Conservation (phyloP, 1,284 basidiomycete genomes). For the Vanrija pseudolonga region DNA sequence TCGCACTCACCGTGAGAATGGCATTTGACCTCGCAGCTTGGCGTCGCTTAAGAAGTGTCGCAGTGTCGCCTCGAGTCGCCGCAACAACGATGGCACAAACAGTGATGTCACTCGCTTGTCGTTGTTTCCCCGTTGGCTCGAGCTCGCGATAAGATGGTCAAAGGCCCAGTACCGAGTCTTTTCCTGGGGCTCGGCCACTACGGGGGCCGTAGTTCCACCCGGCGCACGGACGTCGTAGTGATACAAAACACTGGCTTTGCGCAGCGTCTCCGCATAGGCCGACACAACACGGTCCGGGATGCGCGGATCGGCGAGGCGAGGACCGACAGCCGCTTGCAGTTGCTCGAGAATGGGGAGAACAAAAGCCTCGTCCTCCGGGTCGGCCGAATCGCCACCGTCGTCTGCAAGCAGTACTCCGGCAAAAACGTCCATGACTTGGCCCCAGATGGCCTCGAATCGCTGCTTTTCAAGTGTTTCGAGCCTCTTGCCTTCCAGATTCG, state of each 20-base stretch:
- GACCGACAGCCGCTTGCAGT: slow-evolving; percentile 72
- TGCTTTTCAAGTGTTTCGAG: slow-evolving; percentile 61
- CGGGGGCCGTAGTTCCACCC: slow-evolving; percentile 35
- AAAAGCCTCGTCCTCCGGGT: slow-evolving; percentile 80
- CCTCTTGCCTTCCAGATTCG: slow-evolving; percentile 34
- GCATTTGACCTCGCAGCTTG: slow-evolving; percentile 71
- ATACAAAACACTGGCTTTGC: slow-evolving; percentile 71
- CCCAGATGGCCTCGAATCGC: slow-evolving; percentile 74
- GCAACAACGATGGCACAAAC: slow-evolving; percentile 55
- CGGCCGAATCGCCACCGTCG: slow-evolving; percentile 64
- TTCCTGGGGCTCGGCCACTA: slow-evolving; percentile 63
- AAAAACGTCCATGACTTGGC: slow-evolving; percentile 78
- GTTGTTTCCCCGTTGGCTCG: background rate
- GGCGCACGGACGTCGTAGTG: slow-evolving; percentile 27
- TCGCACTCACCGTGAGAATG: slow-evolving; percentile 67
- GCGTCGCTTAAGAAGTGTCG: slow-evolving; percentile 76
- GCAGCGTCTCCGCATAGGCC: slow-evolving; percentile 67
- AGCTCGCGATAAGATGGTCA: slow-evolving; percentile 65
- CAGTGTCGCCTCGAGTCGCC: slow-evolving; percentile 66
- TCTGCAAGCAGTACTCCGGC: slow-evolving; percentile 77
- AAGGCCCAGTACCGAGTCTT: slow-evolving; percentile 92
- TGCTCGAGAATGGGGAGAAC: slow-evolving; percentile 75
- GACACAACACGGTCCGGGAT: slow-evolving; percentile 71
- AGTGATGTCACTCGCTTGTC: background rate
- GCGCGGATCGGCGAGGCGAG: slow-evolving; percentile 63